Evolutionary conservation across 2,329 filamentous ascomycete genomes (phyloP), one percentile per base, ranked within the genome.

Genomic region (Leptographium procerum): DNA sequence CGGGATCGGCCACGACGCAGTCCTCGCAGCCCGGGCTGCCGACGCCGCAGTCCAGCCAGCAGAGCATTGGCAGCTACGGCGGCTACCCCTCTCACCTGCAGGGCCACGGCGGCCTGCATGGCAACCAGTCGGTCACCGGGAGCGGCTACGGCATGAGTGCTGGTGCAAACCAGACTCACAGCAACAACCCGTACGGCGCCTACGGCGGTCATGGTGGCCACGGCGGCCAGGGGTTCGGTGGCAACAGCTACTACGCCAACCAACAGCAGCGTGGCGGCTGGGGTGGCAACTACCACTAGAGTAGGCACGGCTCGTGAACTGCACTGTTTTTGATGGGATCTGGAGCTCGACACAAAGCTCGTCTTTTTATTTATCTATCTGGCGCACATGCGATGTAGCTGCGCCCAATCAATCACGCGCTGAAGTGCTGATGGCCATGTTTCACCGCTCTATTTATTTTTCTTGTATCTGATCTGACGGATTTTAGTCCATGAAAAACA

Each of bases 61-160:
- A 81, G 69, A 69, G 64, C 40, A 80, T 81, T 71, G 76, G 76
- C 56, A 76, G 72, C 51, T 84, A 83, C 64, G 76, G 75, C 54
- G 77, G 75, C 57, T 84, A 83, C 65, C 79, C 78, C 11, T 77
- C 73, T 66, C 80, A 83, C 64, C 67, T 81, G 53, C 77, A 78
- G 64, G 61, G 61, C 33, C 75, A 74, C 57, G 77, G 80, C 61
- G 78, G 81, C 61, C 71, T 81, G 26, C 81, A 84, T 67, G 77
- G 78, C 64, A 77, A 67, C 60, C 74, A 76, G 64, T 69, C 71
- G 11, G 70, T 67, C 47, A 68, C 68, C 43, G 71, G 72, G 61
- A 71, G 73, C 63, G 77, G 73, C 36, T 84, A 83, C 66, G 79
- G 78, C 57, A 78, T 81, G 69, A 75, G 77, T 55, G 78, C 70